Evolutionary conservation across 495 filamentous ascomycete genomes (phyloP).

Genomic region (Xylaria intraflava): DNA sequence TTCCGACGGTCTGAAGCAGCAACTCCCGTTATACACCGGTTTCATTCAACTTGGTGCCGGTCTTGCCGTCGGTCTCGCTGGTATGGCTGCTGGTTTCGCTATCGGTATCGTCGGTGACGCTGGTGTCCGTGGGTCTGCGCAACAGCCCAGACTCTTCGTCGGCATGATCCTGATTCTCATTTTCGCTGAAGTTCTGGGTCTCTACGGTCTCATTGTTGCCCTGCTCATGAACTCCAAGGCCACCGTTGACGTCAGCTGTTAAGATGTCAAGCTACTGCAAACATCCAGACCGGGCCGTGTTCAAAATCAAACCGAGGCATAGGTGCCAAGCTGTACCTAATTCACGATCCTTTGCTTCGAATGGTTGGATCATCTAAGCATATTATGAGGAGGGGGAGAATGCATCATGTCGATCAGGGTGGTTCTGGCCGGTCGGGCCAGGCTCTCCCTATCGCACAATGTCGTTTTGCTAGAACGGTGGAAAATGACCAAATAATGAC

Average conservation of each 20-base stretch:
- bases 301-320: conserved; percentile 10
- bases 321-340: conserved; percentile 21
- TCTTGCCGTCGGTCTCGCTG: conserved; percentile 90
- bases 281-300: conserved; percentile 1
- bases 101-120: conserved; percentile 99
- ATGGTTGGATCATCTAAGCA: background rate
- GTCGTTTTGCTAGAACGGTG: conserved; percentile 15
- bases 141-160: conserved; percentile 96
- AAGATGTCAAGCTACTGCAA: background rate
- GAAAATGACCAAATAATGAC: conserved; percentile 38
- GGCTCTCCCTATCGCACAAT: background rate
- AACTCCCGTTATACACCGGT: conserved; percentile 79
- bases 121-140: conserved; percentile 95
- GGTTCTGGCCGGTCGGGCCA: conserved; percentile 19
- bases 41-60: conserved; percentile 98
- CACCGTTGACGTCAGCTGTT: conserved; percentile 44
- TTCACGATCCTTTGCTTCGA: conserved; percentile 10
- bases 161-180: conserved; percentile 99
- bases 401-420: conserved; percentile 22
- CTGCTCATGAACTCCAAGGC: conserved; percentile 97
- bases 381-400: conserved; percentile 16
- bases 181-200: conserved; percentile 99
- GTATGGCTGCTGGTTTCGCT: conserved; percentile 96
- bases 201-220: conserved; percentile 96
- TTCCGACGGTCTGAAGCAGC: conserved; percentile 81